Conservation (phyloP, 192 early-diverging fungal species). For the Radiomyces spectabilis region DNA sequence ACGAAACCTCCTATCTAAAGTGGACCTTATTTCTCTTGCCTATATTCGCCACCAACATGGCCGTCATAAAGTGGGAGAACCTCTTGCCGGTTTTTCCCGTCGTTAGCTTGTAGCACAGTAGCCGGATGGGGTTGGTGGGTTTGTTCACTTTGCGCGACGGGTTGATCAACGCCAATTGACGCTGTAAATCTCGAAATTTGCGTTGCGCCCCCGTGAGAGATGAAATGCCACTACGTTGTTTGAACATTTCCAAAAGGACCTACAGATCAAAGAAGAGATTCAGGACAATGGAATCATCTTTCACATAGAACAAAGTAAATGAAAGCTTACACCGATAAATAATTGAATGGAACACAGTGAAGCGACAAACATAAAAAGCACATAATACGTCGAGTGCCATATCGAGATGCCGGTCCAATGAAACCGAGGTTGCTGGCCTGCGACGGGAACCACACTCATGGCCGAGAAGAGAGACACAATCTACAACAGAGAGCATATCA, state of each 20-base stretch:
- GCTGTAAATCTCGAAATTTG: conserved; percentile 17
- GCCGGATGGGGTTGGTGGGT: not conserved
- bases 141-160: conserved; percentile 1
- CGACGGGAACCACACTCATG: conserved; percentile 8
- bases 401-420: conserved; percentile 4
- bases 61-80: not conserved
- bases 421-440: conserved; percentile 7
- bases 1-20: too few relatives aligned
- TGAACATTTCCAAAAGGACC: conserved; percentile 22
- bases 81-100: conserved; percentile 2
- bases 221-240: conserved; percentile 22
- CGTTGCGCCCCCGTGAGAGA: conserved; percentile 16
- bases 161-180: conserved; percentile 3
- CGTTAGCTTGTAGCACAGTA: conserved; percentile 11
- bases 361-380: conserved; percentile 20
- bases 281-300: not conserved
- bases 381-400: conserved; percentile 12
- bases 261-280: not conserved
- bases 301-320: not conserved
- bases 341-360: conserved; percentile 20
- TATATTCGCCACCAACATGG: conserved; percentile 5
- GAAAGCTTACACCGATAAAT: conserved; percentile 21
- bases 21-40: not conserved
- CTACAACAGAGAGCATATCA: not conserved
- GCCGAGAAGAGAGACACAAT: conserved; percentile 14